phyloP scores from a whole-genome alignment of 2,329 filamentous ascomycete species.

The Pestalotiopsis fici region DNA sequence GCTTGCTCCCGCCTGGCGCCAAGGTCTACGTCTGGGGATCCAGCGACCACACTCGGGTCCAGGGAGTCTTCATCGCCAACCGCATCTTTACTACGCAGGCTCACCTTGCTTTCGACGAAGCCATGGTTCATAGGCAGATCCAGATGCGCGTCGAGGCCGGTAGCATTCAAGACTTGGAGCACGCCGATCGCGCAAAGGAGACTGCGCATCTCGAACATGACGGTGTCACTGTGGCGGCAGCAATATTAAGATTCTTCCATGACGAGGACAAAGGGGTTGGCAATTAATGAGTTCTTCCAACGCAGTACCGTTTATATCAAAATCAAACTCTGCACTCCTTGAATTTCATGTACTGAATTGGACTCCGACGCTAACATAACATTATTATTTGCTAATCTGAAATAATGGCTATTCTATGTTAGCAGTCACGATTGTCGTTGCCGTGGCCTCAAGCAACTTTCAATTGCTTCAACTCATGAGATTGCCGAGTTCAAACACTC shows the following conservation, averaged over 20 bases:
- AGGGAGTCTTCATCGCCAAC: conserved; percentile 70
- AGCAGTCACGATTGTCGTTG: too few species aligned
- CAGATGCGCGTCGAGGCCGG: conserved; percentile 56
- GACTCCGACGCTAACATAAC: too few species aligned
- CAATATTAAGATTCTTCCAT: conserved; percentile 63
- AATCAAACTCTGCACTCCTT: too few species aligned
- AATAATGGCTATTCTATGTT: too few species aligned
- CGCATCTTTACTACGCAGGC: conserved; percentile 75
- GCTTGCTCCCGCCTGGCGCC: conserved; percentile 37
- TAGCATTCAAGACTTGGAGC: conserved; percentile 63
- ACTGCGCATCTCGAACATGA: conserved; percentile 68
- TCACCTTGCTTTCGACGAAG: conserved; percentile 74
- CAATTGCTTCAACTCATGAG: too few species aligned
- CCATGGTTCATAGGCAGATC: conserved; percentile 68
- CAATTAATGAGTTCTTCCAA: too few species aligned
- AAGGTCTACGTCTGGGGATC: conserved; percentile 60
- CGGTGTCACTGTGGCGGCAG: conserved; percentile 64
- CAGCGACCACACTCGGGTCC: conserved; percentile 66
- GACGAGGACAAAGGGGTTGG: conserved; percentile 45
- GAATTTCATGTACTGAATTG: neutral
- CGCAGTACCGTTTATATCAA: too few species aligned
- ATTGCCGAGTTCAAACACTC: too few species aligned
- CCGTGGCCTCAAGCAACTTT: too few species aligned
- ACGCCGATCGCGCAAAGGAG: conserved; percentile 62
- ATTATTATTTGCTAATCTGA: too few species aligned